These are phyloP conservation scores for Tetrahymena thermophila DNA, from an alignment of 73 alveolate species.

Conservation along the genomic window DNA sequence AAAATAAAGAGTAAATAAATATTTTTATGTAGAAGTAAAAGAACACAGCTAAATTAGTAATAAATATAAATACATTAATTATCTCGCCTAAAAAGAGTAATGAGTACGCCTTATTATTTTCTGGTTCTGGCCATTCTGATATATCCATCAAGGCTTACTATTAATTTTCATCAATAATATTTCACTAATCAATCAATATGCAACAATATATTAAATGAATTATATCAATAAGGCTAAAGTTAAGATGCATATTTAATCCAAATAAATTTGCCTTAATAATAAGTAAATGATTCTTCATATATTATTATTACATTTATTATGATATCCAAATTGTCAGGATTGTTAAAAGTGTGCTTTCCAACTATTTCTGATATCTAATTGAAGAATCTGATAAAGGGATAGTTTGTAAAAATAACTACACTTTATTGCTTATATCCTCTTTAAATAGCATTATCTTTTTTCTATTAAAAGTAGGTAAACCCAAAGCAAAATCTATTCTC, in stretches of 20 bases:
- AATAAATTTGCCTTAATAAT: neutral
- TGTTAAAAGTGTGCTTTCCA: neutral
- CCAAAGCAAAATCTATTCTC: slow-evolving; percentile 22
- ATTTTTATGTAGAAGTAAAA: too few relatives aligned
- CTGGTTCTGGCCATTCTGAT: neutral
- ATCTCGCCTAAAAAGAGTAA: neutral
- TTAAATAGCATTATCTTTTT: slow-evolving; percentile 26
- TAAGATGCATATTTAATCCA: neutral
- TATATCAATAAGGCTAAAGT: neutral
- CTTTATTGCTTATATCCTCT: slow-evolving; percentile 39
- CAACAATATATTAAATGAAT: neutral
- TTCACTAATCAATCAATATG: neutral
- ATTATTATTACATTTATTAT: slow-evolving; percentile 10
- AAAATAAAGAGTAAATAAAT: neutral
- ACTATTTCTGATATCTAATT: slow-evolving; percentile 9
- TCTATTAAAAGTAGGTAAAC: slow-evolving; percentile 15
- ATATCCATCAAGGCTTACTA: neutral
- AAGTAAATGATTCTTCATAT: neutral
- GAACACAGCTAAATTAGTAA: too few relatives aligned
- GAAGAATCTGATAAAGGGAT: slow-evolving; percentile 26
- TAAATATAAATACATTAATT: neutral
- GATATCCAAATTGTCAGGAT: slow-evolving; percentile 9
- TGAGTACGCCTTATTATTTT: neutral
- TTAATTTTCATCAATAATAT: neutral
- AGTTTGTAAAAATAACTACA: slow-evolving; percentile 12